A percentile compares a stretch with the other conserved stretches of the same genome.
phyloP scores from a whole-genome alignment of 192 early-diverging fungal species.

The Linnemannia schmuckeri region DNA sequence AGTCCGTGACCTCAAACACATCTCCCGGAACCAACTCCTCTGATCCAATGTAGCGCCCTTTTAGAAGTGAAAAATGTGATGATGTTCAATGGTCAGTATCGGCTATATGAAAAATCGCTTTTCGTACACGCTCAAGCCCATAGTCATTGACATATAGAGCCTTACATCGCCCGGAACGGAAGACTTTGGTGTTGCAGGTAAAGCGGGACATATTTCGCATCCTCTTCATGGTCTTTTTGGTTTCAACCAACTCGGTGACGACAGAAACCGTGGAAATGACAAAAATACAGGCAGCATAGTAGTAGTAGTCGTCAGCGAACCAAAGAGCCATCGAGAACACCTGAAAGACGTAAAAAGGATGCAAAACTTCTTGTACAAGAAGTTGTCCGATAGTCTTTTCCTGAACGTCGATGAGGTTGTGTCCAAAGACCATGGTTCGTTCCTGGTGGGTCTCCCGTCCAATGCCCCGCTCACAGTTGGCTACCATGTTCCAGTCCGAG shows the following conservation, averaged over 20 bases:
- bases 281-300: slow-evolving; percentile 95
- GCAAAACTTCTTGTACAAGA: slow-evolving; percentile 81
- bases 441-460: slow-evolving; percentile 65
- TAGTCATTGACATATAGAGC: neutral
- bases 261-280: slow-evolving; percentile 82
- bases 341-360: slow-evolving; percentile 90
- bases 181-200: slow-evolving; percentile 81
- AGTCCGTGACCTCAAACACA: slow-evolving; percentile 83
- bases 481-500: slow-evolving; percentile 59
- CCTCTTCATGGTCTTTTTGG: slow-evolving; percentile 71
- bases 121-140: neutral
- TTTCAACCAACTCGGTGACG: slow-evolving; percentile 53
- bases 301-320: slow-evolving; percentile 95
- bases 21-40: slow-evolving; percentile 98
- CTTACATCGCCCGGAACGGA: slow-evolving; percentile 74
- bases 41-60: slow-evolving; percentile 63
- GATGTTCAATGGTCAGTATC: slow-evolving; percentile 51
- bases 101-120: neutral
- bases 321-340: slow-evolving; percentile 81
- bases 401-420: slow-evolving; percentile 79
- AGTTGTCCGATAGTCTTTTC: slow-evolving; percentile 73
- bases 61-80: slow-evolving; percentile 8
- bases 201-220: slow-evolving; percentile 93
- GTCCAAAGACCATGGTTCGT: slow-evolving; percentile 76
- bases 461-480: slow-evolving; percentile 67